Evolutionary conservation across 2,329 filamentous ascomycete genomes (phyloP).

Genomic region (Hymenoscyphus scutula): DNA sequence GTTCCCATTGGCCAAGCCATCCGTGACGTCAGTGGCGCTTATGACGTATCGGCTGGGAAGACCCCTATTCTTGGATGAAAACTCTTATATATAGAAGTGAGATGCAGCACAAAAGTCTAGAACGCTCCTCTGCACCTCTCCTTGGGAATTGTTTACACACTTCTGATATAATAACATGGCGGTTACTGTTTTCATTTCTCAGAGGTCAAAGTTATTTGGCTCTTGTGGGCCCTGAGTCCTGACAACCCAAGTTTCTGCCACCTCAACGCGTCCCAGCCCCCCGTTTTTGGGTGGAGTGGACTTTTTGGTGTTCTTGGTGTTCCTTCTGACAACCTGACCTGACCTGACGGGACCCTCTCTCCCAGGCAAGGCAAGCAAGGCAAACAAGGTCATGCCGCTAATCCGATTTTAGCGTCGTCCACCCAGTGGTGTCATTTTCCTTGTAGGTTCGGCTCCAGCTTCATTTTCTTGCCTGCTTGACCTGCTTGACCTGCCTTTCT

Average conservation of each 20-base stretch:
- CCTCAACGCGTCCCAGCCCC: neutral
- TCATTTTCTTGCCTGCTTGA: too few species aligned
- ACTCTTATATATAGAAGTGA: neutral
- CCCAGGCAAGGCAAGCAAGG: too few species aligned
- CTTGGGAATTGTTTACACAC: neutral
- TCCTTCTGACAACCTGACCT: neutral
- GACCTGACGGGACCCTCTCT: too few species aligned
- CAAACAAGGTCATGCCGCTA: too few species aligned
- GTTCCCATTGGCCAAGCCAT: too few species aligned
- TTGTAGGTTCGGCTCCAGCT: neutral
- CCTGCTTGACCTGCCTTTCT: neutral
- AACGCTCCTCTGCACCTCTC: neutral
- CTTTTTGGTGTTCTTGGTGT: neutral
- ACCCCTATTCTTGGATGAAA: neutral
- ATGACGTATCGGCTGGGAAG: neutral
- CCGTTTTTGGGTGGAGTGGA: neutral
- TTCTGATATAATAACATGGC: neutral
- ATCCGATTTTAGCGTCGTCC: slow-evolving; percentile 3
- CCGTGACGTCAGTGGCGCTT: neutral
- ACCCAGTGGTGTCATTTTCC: neutral
- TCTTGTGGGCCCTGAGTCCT: neutral
- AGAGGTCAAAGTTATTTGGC: neutral
- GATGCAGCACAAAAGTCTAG: neutral
- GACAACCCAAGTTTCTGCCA: neutral
- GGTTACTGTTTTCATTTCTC: neutral